These are phyloP conservation scores for Gloeophyllum trabeum DNA, from an alignment of 768 basidiomycete species.

Conservation along the genomic window DNA sequence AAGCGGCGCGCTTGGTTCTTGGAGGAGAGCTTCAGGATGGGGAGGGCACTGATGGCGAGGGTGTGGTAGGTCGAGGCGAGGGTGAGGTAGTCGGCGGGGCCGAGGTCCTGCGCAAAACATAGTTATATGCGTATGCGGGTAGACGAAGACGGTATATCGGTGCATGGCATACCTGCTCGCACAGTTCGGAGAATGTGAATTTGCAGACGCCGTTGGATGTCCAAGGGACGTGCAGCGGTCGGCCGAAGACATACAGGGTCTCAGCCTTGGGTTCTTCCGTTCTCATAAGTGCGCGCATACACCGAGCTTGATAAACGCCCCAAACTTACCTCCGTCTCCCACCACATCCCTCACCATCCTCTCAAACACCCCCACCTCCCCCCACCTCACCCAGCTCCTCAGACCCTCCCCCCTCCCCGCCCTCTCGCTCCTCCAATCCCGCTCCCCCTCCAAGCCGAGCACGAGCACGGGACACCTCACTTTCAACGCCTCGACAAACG, in stretches of 20 bases:
- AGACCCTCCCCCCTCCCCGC: slow-evolving; percentile 5
- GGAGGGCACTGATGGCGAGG: slow-evolving; percentile 38
- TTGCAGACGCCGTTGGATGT: slow-evolving; percentile 25
- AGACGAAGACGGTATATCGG: not conserved
- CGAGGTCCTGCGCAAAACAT: slow-evolving; percentile 34
- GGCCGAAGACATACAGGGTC: slow-evolving; percentile 35
- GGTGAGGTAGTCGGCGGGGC: slow-evolving; percentile 47
- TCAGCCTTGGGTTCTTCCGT: slow-evolving; percentile 10
- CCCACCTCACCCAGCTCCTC: slow-evolving; percentile 22
- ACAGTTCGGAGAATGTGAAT: slow-evolving; percentile 40
- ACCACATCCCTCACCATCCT: slow-evolving; percentile 3
- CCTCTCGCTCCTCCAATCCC: slow-evolving; percentile 21
- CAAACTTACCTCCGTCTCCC: not conserved
- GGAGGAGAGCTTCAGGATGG: slow-evolving; percentile 32
- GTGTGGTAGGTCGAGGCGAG: slow-evolving; percentile 37
- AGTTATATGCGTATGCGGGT: not conserved
- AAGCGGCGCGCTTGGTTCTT: slow-evolving; percentile 52
- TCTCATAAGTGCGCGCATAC: not conserved
- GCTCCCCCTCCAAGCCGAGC: slow-evolving; percentile 34
- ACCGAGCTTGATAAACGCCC: not conserved
- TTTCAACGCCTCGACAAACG: slow-evolving; percentile 45
- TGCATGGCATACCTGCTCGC: slow-evolving; percentile 20
- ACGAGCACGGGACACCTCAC: slow-evolving; percentile 36
- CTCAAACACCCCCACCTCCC: slow-evolving; percentile 14
- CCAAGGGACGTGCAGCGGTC: slow-evolving; percentile 32